phyloP scores from a whole-genome alignment of 306 rosid genomes.

The Myrica gale region DNA sequence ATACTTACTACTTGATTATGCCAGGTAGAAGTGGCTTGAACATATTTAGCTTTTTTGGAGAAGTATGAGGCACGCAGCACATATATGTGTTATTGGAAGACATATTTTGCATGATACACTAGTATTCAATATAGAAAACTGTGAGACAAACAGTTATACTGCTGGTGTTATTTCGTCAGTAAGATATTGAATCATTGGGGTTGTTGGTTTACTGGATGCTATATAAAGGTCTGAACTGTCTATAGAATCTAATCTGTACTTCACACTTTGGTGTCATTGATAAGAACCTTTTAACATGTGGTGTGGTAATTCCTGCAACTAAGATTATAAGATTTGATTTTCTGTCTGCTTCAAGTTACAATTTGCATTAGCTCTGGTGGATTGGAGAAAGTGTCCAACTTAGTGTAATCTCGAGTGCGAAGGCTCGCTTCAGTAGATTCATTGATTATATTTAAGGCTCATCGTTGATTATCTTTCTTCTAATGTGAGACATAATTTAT shows the following conservation, averaged over 20 bases:
- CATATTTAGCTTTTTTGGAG: slow-evolving; percentile 7
- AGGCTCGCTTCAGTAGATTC: neutral
- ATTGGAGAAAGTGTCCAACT: neutral
- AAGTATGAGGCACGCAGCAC: neutral
- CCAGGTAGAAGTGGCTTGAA: neutral
- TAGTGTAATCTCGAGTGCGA: neutral
- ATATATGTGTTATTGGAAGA: neutral
- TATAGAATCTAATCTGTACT: neutral
- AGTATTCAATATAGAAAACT: neutral
- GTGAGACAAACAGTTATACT: neutral
- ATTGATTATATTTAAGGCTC: neutral
- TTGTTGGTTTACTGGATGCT: neutral
- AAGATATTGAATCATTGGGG: neutral
- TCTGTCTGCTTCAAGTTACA: neutral
- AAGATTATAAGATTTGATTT: neutral
- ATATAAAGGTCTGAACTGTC: neutral
- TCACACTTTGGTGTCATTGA: neutral
- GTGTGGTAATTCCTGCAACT: neutral
- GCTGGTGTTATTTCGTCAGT: neutral
- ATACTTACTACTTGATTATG: neutral
- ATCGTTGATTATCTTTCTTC: slow-evolving; percentile 20
- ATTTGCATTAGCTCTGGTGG: neutral
- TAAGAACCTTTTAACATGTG: neutral
- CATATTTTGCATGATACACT: neutral
- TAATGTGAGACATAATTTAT: slow-evolving; percentile 29